A percentile compares a stretch with the other conserved stretches of the same genome.
Evolutionary conservation across 306 rosid genomes (phyloP).

Genomic region (Datisca glomerata): DNA sequence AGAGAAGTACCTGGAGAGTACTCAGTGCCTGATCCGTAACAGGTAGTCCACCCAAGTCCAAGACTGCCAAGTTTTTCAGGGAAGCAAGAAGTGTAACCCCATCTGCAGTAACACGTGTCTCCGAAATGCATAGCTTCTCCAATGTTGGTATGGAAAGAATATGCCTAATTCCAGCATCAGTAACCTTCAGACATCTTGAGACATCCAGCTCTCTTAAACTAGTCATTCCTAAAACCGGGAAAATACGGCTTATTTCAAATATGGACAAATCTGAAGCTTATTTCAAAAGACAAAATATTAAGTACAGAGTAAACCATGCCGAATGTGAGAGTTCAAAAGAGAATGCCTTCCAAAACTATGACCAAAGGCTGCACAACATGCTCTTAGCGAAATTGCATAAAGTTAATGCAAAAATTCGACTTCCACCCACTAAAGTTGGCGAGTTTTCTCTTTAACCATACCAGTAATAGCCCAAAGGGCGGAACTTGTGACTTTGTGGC

Average conservation of each 20-base stretch:
- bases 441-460: constrained; percentile 11
- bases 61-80: constrained; percentile 43
- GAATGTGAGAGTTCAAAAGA: neutral
- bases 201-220: constrained; percentile 59
- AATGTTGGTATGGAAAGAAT: constrained; percentile 37
- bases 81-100: constrained; percentile 58
- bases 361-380: too few species aligned
- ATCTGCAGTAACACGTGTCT: constrained; percentile 48
- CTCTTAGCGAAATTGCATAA: too few species aligned
- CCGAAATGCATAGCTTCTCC: constrained; percentile 55
- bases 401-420: too few species aligned
- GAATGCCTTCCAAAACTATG: too few species aligned
- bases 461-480: constrained; percentile 81
- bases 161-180: constrained; percentile 46
- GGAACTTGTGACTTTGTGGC: constrained; percentile 47
- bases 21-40: constrained; percentile 49
- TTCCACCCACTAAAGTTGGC: too few species aligned
- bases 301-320: neutral
- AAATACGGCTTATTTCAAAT: neutral
- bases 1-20: constrained; percentile 44
- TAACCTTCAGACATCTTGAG: constrained; percentile 64
- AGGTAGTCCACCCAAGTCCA: constrained; percentile 87
- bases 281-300: neutral
- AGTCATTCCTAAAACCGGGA: constrained; percentile 39
- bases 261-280: too few species aligned